A percentile compares a stretch with the other conserved stretches of the same genome.
These are phyloP conservation scores for Wickerhamiella pararugosa DNA, from an alignment of 1,139 yeast species.

Conservation along the genomic window DNA sequence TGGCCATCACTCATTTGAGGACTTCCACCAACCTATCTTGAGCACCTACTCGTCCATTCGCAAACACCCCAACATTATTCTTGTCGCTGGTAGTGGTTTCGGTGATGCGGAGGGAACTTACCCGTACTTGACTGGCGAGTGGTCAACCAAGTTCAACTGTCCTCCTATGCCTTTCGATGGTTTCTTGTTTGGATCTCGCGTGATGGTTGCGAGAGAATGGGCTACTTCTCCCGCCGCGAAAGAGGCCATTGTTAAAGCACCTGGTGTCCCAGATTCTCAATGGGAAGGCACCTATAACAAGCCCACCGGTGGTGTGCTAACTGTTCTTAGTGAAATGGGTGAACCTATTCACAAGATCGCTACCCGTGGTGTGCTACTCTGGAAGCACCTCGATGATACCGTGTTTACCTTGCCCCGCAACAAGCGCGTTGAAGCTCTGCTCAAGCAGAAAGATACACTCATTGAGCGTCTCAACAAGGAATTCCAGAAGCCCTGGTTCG, in stretches of 20 bases:
- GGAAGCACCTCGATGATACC: slow-evolving; percentile 90
- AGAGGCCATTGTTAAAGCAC: slow-evolving; percentile 73
- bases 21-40: slow-evolving; percentile 92
- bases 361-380: slow-evolving; percentile 90
- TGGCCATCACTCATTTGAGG: slow-evolving; percentile 98
- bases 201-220: slow-evolving; percentile 95
- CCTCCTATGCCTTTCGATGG: slow-evolving; percentile 99
- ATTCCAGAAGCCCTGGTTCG: slow-evolving; percentile 97
- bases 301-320: slow-evolving; percentile 92
- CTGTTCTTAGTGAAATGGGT: slow-evolving; percentile 98
- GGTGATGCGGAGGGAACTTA: slow-evolving; percentile 95
- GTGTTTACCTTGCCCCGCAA: slow-evolving; percentile 82
- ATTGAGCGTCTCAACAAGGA: slow-evolving; percentile 78
- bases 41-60: slow-evolving; percentile 94
- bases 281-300: slow-evolving; percentile 95
- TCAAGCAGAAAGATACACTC: slow-evolving; percentile 73
- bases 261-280: slow-evolving; percentile 74
- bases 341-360: slow-evolving; percentile 98
- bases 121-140: slow-evolving; percentile 92
- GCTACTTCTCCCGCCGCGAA: slow-evolving; percentile 89
- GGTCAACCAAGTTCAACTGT: slow-evolving; percentile 74
- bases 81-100: slow-evolving; percentile 96
- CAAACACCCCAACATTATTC: slow-evolving; percentile 73
- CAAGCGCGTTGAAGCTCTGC: slow-evolving; percentile 70
- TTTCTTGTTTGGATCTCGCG: slow-evolving; percentile 88